Evolutionary conservation across 2,329 filamentous ascomycete species (phyloP).

Genomic region (Fragosphaeria purpurea): DNA sequence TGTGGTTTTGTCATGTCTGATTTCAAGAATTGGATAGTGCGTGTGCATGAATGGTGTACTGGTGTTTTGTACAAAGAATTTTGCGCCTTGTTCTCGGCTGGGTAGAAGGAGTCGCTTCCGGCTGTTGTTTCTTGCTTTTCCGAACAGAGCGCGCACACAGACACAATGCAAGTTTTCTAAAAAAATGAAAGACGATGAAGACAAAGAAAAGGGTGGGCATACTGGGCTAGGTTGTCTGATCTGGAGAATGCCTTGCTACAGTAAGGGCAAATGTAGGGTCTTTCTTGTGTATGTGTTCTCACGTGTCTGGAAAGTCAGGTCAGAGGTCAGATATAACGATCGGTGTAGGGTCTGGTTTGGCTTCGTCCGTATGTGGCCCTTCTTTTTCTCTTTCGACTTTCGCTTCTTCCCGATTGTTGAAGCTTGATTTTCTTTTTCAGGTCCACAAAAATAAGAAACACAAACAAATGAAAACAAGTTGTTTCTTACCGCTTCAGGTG

Average conservation of each 20-base stretch:
- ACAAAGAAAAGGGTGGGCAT: slow-evolving; percentile 38
- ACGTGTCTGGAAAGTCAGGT: slow-evolving; percentile 68
- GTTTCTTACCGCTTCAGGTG: slow-evolving; percentile 90
- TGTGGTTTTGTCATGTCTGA: too few species aligned
- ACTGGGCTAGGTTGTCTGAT: slow-evolving; percentile 98
- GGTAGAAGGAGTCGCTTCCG: neutral
- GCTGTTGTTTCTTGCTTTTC: slow-evolving; percentile 12
- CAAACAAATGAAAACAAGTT: slow-evolving; percentile 30
- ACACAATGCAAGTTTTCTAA: slow-evolving; percentile 13
- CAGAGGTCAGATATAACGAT: slow-evolving; percentile 37
- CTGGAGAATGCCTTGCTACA: slow-evolving; percentile 98
- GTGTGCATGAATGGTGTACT: too few species aligned
- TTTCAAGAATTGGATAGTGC: too few species aligned
- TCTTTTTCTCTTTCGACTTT: slow-evolving; percentile 5
- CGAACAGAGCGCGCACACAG: slow-evolving; percentile 26
- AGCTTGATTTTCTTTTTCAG: too few species aligned
- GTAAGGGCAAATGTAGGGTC: slow-evolving; percentile 92
- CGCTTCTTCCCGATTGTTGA: too few species aligned
- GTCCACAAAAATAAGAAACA: neutral
- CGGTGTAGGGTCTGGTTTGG: slow-evolving; percentile 18
- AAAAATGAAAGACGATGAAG: slow-evolving; percentile 23
- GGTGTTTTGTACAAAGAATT: too few species aligned
- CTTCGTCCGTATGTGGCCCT: neutral
- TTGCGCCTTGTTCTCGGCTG: neutral
- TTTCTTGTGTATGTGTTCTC: slow-evolving; percentile 97